phyloP scores from a whole-genome alignment of 2,329 filamentous ascomycete genomes.

The Emergomyces africanus region DNA sequence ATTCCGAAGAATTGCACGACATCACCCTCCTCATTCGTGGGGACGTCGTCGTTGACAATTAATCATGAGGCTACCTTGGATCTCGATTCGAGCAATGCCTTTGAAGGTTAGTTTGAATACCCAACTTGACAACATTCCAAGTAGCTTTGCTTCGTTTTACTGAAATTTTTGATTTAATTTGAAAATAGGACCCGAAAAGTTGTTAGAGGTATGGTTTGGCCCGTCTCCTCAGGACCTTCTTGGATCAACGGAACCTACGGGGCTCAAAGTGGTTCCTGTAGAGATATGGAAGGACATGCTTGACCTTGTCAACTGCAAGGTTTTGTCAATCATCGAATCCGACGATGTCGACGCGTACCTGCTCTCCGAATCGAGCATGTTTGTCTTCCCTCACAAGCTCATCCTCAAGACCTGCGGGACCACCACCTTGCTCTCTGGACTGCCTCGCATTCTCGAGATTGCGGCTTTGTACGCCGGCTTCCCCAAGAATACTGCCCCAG shows the following conservation, averaged over 20 bases:
- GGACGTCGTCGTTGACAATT: slow-evolving; percentile 84
- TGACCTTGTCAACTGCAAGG: slow-evolving; percentile 96
- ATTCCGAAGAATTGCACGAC: slow-evolving; percentile 71
- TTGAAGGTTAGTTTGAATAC: slow-evolving; percentile 54
- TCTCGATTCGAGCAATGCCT: slow-evolving; percentile 89
- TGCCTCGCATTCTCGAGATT: slow-evolving; percentile 85
- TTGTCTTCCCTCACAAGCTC: slow-evolving; percentile 98
- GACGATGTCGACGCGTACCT: slow-evolving; percentile 94
- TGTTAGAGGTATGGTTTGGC: slow-evolving; percentile 97
- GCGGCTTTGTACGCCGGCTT: slow-evolving; percentile 83
- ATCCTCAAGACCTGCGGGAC: slow-evolving; percentile 98
- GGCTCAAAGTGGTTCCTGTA: slow-evolving; percentile 71
- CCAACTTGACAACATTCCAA: not conserved
- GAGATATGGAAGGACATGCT: slow-evolving; percentile 95
- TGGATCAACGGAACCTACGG: slow-evolving; percentile 54
- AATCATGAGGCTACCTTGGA: slow-evolving; percentile 90
- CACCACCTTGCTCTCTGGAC: slow-evolving; percentile 78
- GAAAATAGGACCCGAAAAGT: slow-evolving; percentile 70
- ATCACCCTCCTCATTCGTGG: slow-evolving; percentile 63
- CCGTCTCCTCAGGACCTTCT: slow-evolving; percentile 63
- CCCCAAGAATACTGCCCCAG: slow-evolving; percentile 58
- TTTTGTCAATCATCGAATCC: slow-evolving; percentile 84
- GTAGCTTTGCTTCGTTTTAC: not conserved
- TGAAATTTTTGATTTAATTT: slow-evolving; percentile 7
- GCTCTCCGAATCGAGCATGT: slow-evolving; percentile 98